Percentiles rank a stretch among this genome's conserved stretches.
These are phyloP conservation scores for Kwoniella europaea DNA, from an alignment of 768 basidiomycete genomes.

Conservation along the genomic window DNA sequence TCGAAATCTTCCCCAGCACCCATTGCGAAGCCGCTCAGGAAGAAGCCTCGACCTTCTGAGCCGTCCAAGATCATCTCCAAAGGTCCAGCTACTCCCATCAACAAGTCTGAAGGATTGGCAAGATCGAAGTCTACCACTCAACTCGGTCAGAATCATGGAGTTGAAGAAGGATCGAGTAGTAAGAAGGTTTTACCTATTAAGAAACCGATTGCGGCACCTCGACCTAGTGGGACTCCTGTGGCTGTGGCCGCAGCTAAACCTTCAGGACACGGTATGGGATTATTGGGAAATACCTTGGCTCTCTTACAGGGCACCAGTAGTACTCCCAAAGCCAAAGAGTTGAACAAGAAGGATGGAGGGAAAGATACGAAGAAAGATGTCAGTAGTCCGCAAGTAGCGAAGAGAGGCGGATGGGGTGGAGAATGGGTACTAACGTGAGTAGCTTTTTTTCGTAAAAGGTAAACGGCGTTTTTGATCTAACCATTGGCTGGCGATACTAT, in stretches of 20 bases:
- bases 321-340: slow-evolving; percentile 15
- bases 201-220: neutral
- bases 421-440: slow-evolving; percentile 26
- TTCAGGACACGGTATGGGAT: slow-evolving; percentile 10
- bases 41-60: neutral
- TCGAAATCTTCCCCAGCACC: neutral
- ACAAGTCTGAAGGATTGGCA: slow-evolving; percentile 14
- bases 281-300: slow-evolving; percentile 22
- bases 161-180: slow-evolving; percentile 1
- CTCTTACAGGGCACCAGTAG: slow-evolving; percentile 15
- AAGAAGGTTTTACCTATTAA: slow-evolving; percentile 1
- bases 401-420: slow-evolving; percentile 18
- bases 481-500: too few relatives aligned
- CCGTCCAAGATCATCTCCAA: neutral
- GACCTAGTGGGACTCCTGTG: neutral
- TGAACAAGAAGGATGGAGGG: neutral
- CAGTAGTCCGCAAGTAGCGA: neutral
- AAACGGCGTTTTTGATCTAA: neutral
- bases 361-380: slow-evolving; percentile 11
- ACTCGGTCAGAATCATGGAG: neutral
- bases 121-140: slow-evolving; percentile 9
- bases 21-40: neutral
- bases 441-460: too few relatives aligned
- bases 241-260: neutral
- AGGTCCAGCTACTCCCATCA: slow-evolving; percentile 10